Evolutionary conservation across 164 flowering plant genomes (phyloP), one percentile per base, ranked within the genome.

Genomic region (Euptelea pleiosperma): DNA sequence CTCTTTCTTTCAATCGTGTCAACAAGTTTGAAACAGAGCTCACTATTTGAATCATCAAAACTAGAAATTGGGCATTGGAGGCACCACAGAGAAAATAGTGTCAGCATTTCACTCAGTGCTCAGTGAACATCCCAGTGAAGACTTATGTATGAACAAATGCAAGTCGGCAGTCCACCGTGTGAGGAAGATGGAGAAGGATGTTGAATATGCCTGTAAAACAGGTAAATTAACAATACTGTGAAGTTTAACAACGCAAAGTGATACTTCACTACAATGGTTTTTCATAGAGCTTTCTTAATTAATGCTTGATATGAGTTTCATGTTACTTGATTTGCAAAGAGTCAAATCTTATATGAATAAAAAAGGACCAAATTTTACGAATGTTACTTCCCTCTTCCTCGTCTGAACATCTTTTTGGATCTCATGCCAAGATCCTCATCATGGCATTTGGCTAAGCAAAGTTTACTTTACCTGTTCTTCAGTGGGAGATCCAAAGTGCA

Each of bases 21-120:
- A 12, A 21, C 30, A 6, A 42, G 10, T 22, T 22, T 43, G 28
- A 16, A 12, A 66, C n/a, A 47, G 22, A n/a, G 24, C 59, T 70
- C 15, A 62, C 41, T 55, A 11, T 34, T 48, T 62, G 25, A 42
- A 36, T 43, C 19, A 8, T 47, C 35, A 31, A 33, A 60, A 50
- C 52, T 81, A 93, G 97, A 93, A 93, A 81, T 67, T 88, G 67
- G 55, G 92, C n/a, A 61, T 83, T 67, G 97, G 98, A 63, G 88
- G 94, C 53, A 55, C 83, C 25, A 75, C 89, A 8, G 97, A 93
- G 70, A 93, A 85, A 68, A 87, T 93, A 53, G 89, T 88, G 2
- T 89, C 96, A 1, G 97, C 98, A 21, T 90, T 79, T 73, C 85
- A 90, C 64, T 60, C 74, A 63, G 89, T 93, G 40, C 74, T 75